Evolutionary conservation across 2,329 filamentous ascomycete species (phyloP).

Genomic region (Neurospora crassa): DNA sequence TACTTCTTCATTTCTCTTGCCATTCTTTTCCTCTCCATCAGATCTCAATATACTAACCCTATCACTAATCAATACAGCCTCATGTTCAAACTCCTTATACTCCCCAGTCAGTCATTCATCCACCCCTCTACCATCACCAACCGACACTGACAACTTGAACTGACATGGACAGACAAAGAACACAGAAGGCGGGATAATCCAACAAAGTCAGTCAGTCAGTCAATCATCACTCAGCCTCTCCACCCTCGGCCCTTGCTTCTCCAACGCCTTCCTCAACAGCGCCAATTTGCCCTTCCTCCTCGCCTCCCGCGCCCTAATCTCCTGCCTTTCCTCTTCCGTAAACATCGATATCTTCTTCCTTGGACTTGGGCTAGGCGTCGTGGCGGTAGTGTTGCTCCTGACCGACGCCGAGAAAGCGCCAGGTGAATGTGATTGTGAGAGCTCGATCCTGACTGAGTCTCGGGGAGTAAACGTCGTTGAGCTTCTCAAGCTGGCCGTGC

Average conservation of each 20-base stretch:
- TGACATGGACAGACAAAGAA: not conserved
- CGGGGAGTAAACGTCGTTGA: constrained; percentile 24
- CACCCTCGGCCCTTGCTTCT: constrained; percentile 40
- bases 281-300: constrained; percentile 42
- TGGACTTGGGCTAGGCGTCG: constrained; percentile 30
- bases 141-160: not conserved
- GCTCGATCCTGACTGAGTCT: constrained; percentile 17
- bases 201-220: not conserved
- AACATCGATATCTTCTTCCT: constrained; percentile 55
- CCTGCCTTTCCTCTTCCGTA: constrained; percentile 47
- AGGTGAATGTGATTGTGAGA: not conserved
- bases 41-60: not conserved
- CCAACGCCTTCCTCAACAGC: constrained; percentile 40
- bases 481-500: constrained; percentile 22
- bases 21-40: not conserved
- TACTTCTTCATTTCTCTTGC: not conserved
- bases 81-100: not conserved
- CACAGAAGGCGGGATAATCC: not conserved
- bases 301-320: constrained; percentile 43
- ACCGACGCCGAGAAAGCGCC: constrained; percentile 30
- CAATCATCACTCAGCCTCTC: constrained; percentile 24
- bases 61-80: not conserved
- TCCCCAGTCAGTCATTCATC: not conserved
- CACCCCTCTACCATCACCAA: not conserved
- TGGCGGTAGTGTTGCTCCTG: constrained; percentile 20